Evolutionary conservation across 345 rosid genomes (phyloP).

Genomic region (Citrus sinensis): DVS_A1.0 CM039169.1:28418001-28418500

Average conservation of each 20-base stretch:
- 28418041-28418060: conserved; percentile 50
- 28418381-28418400: conserved; percentile 47
- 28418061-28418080: conserved; percentile 31
- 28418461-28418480: not conserved
- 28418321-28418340: conserved; percentile 70
- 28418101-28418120: conserved; percentile 44
- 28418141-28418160: conserved; percentile 67
- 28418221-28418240: conserved; percentile 94
- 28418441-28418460: conserved; percentile 5
- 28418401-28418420: conserved; percentile 20
- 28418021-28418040: conserved; percentile 85
- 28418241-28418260: conserved; percentile 12
- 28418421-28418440: not conserved
- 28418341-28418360: conserved; percentile 84
- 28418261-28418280: not conserved
- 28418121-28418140: conserved; percentile 71
- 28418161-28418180: conserved; percentile 78
- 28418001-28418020: conserved; percentile 89
- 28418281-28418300: not conserved
- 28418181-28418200: conserved; percentile 90
- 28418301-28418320: not conserved
- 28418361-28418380: conserved; percentile 63
- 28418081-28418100: conserved; percentile 42
- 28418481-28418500: not conserved
- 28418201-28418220: conserved; percentile 74